A percentile compares a stretch with the other conserved stretches of the same genome.
phyloP scores from a whole-genome alignment of 306 rosid genomes.

The Corylus heterophylla region DNA sequence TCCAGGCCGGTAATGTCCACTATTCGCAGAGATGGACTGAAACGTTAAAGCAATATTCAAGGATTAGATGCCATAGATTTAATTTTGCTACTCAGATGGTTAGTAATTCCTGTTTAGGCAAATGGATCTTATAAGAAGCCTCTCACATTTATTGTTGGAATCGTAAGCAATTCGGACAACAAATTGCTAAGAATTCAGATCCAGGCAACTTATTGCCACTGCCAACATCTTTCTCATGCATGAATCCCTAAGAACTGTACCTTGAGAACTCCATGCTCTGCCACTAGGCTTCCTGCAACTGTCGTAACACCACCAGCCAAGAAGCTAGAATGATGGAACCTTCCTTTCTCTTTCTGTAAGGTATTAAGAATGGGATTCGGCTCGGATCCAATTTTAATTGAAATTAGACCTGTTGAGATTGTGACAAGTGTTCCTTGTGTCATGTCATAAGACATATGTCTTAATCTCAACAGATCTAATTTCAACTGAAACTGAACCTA shows the following conservation, averaged over 20 bases:
- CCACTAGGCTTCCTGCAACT: conserved; percentile 87
- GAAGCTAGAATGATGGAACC: conserved; percentile 87
- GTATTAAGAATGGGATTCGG: background rate
- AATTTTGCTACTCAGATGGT: too few relatives aligned
- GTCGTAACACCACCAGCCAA: conserved; percentile 88
- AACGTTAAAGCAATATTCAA: conserved; percentile 30
- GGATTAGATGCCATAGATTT: conserved; percentile 24
- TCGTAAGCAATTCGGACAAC: too few relatives aligned
- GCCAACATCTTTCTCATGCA: background rate
- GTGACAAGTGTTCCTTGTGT: too few relatives aligned
- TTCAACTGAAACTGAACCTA: too few relatives aligned
- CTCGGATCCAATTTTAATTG: too few relatives aligned
- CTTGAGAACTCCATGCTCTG: conserved; percentile 68
- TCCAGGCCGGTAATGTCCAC: conserved; percentile 91
- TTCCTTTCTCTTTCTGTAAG: conserved; percentile 76
- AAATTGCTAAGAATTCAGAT: too few relatives aligned
- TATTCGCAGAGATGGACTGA: conserved; percentile 84
- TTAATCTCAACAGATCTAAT: too few relatives aligned
- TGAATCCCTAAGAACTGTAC: conserved; percentile 34
- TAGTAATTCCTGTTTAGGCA: too few relatives aligned
- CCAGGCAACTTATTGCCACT: background rate
- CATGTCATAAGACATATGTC: too few relatives aligned
- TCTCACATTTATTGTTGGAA: too few relatives aligned
- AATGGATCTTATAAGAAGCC: too few relatives aligned
- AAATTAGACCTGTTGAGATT: too few relatives aligned